Base-by-base conservation (phyloP, 495 filamentous ascomycete genomes). In the Bryoglossum gracile region DNA sequence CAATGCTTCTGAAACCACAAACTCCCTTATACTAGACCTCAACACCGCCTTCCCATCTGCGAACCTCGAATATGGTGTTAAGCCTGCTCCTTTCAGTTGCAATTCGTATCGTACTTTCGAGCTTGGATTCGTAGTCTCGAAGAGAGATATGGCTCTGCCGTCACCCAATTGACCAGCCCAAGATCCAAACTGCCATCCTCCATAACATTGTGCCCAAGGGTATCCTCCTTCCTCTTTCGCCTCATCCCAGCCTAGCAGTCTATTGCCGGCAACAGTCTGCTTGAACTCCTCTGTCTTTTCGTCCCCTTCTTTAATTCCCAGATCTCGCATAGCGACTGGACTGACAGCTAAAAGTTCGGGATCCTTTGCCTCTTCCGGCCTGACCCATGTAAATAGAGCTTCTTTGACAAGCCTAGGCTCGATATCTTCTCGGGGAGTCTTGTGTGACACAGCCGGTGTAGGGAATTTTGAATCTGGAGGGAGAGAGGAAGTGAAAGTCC, bases 121-220 rank as follows among this genome's bases (percentile, higher is more conserved):
- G 0, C 62, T 51, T 13, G 87, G 82, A 61, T 95, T 95, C 10
- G 81, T 94, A 21, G 77, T 71, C 59, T 98, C 92, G 56, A 96
- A 98, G 0, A 98, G 72, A 39, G 86, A 90, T 55, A 98, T 95
- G 22, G 91, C 92, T 33, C 92, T 78, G 43, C 92, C 92, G 57
- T 98, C 92, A 48, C 92, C 92, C 8, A 98, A 80, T 64, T 98
- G 92, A 6, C 90, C 89, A 3, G 92, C 92, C 94, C 94, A 98
- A 54, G 80, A 76, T 28, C 88, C 88, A 61, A 87, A 86, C 56
- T 86, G 84, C 62, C 78, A 87, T 4, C 91, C 92, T 47, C 92
- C 92, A 66, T 98, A 98, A 62, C 90, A 96, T 66, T 96, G 90
- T 26, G 94, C 89, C 92, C 92, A 98, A 10, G 92, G 94, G 61